Evolutionary conservation across 805 yeast species (phyloP), one percentile per base, ranked within the genome.

Genomic region (Saturnispora quitensis): DNA sequence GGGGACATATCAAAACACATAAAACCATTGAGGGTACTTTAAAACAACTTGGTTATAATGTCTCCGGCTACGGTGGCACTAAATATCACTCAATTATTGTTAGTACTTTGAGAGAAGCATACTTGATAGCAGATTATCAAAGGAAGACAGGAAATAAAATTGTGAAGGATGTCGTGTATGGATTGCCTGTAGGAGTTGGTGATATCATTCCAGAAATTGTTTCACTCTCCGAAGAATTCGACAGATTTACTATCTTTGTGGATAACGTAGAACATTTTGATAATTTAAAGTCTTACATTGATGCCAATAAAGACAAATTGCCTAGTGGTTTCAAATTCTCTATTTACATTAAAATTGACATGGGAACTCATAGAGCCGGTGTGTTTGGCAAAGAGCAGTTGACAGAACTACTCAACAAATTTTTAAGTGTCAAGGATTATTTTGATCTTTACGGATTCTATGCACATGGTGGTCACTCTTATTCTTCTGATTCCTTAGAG

Each of bases 391-490:
- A 35, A 13, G 27, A 24, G 20, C 40, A 46, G 24, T 35, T 49
- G 22, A 2, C 9, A 3, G 38, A 25, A 33, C 35, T 49, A 33
- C 59, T 76, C 4, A 27, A 48, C 8, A 43, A 43, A 12, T 61
- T 64, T 17, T 55, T 73, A 13, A 56, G 56, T 5, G 57, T 62
- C 13, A 54, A 58, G 12, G 58, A 68, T 1, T 56, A 64, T 40
- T 70, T 82, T 10, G 68, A 73, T 9, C 53, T 85, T 15, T 78
- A 70, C 59, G 95, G 95, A 0, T 78, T 86, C 58, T 86, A 86
- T 64, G 81, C 86, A 40, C 93, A 86, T 67, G 86, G 89, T 1
- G 95, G 95, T 2, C 86, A 82, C 61, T 81, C 90, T 0, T 86
- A 86, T 60, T 68, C 68, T 1, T 70, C 84, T 0, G 64, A 66